Percentiles rank a stretch among this genome's conserved stretches.
phyloP scores from a whole-genome alignment of 2,329 filamentous ascomycete genomes.

The Epichloe typhina region DNA sequence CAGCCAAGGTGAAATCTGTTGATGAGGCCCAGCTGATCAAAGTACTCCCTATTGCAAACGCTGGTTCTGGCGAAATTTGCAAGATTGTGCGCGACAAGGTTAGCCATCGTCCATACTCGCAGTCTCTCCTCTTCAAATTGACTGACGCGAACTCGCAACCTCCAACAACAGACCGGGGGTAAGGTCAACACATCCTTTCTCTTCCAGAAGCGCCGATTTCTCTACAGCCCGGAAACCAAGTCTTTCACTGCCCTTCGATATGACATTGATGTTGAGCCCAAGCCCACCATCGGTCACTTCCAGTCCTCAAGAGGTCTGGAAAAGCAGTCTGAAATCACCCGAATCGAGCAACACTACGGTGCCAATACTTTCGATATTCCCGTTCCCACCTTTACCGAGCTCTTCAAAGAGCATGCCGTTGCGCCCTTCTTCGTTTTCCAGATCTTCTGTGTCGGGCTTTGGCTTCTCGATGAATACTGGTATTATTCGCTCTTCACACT shows the following conservation, averaged over 20 bases:
- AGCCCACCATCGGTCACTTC: constrained; percentile 64
- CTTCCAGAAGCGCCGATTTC: constrained; percentile 95
- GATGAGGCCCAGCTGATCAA: constrained; percentile 77
- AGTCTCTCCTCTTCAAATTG: background rate
- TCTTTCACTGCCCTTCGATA: constrained; percentile 76
- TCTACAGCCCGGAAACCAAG: constrained; percentile 59
- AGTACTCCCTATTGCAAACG: constrained; percentile 79
- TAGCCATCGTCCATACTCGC: constrained; percentile 7
- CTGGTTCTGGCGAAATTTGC: constrained; percentile 81
- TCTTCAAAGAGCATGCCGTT: constrained; percentile 96
- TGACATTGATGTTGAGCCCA: constrained; percentile 72
- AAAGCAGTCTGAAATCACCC: constrained; percentile 60
- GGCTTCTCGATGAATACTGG: constrained; percentile 99
- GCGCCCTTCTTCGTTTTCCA: constrained; percentile 99
- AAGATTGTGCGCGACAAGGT: constrained; percentile 62
- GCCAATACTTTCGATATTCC: constrained; percentile 95
- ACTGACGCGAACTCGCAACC: background rate
- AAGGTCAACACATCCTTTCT: constrained; percentile 75
- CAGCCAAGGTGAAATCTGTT: constrained; percentile 55
- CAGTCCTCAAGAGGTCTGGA: constrained; percentile 68
- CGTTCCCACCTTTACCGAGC: constrained; percentile 85
- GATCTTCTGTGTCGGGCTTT: constrained; percentile 93
- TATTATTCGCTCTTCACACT: constrained; percentile 99
- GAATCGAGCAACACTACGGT: constrained; percentile 85
- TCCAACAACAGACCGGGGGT: constrained; percentile 42